Percentiles rank a stretch among this genome's conserved stretches.
Conservation (phyloP, 129 eudicot species). For the Pittosporum tobira region DNA sequence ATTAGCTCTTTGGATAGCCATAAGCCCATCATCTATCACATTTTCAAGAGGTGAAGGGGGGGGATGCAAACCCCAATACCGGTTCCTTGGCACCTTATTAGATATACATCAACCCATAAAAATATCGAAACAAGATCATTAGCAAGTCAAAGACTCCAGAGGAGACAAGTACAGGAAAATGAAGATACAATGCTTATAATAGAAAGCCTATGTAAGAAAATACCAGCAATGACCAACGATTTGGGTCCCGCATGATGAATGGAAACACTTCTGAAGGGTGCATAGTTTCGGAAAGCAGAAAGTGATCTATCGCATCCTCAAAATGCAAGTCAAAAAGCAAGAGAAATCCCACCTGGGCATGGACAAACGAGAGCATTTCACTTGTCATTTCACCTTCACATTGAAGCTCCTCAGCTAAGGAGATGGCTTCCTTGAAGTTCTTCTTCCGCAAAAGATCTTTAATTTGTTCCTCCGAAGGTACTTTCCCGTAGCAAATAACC, state of each 20-base stretch:
- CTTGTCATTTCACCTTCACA: constrained; percentile 77
- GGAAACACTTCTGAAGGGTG: constrained; percentile 98
- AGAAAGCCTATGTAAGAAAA: constrained; percentile 10
- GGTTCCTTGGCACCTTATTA: constrained; percentile 73
- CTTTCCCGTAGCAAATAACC: constrained; percentile 68
- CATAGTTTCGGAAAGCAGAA: constrained; percentile 78
- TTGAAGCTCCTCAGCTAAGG: constrained; percentile 74
- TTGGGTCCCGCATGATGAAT: constrained; percentile 95
- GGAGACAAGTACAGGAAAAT: not conserved
- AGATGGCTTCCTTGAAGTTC: constrained; percentile 64
- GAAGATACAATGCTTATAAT: not conserved
- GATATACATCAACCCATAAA: not conserved
- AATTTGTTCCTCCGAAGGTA: constrained; percentile 85
- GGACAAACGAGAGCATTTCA: constrained; percentile 70
- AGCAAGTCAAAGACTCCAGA: not conserved
- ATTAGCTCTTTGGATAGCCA: constrained; percentile 80
- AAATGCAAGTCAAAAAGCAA: constrained; percentile 91
- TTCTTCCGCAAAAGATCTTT: constrained; percentile 69
- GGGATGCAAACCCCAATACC: constrained; percentile 98
- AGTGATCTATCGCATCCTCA: constrained; percentile 88
- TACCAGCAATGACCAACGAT: constrained; percentile 98
- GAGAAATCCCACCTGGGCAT: constrained; percentile 93
- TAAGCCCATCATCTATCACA: constrained; percentile 83
- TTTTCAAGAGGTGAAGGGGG: constrained; percentile 83
- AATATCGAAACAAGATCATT: not conserved